Evolutionary conservation across 225 moss, liverwort and hornwort genomes (phyloP), one percentile per base, ranked within the genome.

Genomic region (Bryoerythrophyllum caledonicum): DNA sequence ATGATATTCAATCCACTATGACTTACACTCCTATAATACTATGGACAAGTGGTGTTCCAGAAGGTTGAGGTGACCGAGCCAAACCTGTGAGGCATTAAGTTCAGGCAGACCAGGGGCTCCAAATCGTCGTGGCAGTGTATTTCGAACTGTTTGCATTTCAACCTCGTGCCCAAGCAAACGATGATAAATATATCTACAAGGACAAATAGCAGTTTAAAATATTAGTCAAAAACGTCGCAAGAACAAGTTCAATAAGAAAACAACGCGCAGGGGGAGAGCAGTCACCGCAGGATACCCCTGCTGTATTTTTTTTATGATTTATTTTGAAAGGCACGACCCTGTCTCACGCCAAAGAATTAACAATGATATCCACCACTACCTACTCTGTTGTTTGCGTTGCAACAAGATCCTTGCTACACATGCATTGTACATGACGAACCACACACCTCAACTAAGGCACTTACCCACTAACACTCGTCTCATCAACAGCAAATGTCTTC

Each of bases 401-500:
- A 53, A 52, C 32, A 34, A 68, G 52, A 11, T 32, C 52, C 30
- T 51, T 30, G 54, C 54, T 60, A 46, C 6, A 60, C 53, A 19
- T 51, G 38, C 4, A 37, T 7, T 17, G 14, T 40, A 60, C 8
- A 1, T 26, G 37, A 69, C 35, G 60, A 71, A 12, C 20, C 38
- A 52, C 66, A 48, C 52, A 54, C 51, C 21, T 37, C 19, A 28
- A 62, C 25, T 6, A 4, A 71, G 14, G 32, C 14, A 26, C 76
- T 66, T 82, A 92, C 91, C 93, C 91, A 75, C 93, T 93, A 66
- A 93, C 93, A 82, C 93, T 91, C 14, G 93, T 93, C 82, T 93
- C 93, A 76, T 93, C 91, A 12, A 93, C 93, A 56, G 91, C 91
- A 83, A 93, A 93, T 21, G 93, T 93, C 75, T 93, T 93, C 91